Evolutionary conservation across 192 early-diverging fungal species (phyloP).

Genomic region (Backusella sp.): DNA sequence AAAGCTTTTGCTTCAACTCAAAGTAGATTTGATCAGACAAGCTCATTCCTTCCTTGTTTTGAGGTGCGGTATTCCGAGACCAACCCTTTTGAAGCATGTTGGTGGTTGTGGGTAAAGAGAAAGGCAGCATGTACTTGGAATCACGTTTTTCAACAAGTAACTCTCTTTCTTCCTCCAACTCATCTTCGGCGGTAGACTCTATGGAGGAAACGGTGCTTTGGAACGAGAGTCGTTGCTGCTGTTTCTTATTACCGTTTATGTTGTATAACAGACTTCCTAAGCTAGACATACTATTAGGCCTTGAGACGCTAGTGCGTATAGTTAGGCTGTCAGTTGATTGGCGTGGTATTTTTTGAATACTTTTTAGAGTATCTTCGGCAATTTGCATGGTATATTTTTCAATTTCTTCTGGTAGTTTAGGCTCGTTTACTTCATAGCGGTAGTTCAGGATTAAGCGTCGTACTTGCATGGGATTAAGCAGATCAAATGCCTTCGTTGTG

Average conservation of each 20-base stretch:
- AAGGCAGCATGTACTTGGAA: slow-evolving; percentile 53
- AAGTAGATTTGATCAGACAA: slow-evolving; percentile 15
- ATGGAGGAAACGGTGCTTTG: background rate
- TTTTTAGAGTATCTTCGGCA: slow-evolving; percentile 62
- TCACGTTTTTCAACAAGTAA: slow-evolving; percentile 55
- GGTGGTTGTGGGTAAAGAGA: slow-evolving; percentile 59
- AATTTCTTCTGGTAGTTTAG: slow-evolving; percentile 70
- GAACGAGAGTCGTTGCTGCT: background rate
- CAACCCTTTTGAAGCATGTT: slow-evolving; percentile 28
- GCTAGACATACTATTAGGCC: slow-evolving; percentile 19
- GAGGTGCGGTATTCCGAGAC: slow-evolving; percentile 9
- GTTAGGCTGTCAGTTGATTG: background rate
- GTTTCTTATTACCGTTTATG: background rate
- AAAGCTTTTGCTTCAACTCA: slow-evolving; percentile 12
- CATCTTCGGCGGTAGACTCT: slow-evolving; percentile 28
- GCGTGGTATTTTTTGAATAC: slow-evolving; percentile 12
- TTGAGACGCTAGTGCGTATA: background rate
- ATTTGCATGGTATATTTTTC: slow-evolving; percentile 74
- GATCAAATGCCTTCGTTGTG: slow-evolving; percentile 62
- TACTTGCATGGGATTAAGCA: slow-evolving; percentile 73
- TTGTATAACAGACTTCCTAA: slow-evolving; percentile 8
- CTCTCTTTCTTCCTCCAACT: slow-evolving; percentile 37
- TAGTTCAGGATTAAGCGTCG: slow-evolving; percentile 75
- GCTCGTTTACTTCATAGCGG: slow-evolving; percentile 88
- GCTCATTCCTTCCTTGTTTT: slow-evolving; percentile 1